Conservation (phyloP, 1,139 yeast genomes). For the Pneumocystis sp. region DNA sequence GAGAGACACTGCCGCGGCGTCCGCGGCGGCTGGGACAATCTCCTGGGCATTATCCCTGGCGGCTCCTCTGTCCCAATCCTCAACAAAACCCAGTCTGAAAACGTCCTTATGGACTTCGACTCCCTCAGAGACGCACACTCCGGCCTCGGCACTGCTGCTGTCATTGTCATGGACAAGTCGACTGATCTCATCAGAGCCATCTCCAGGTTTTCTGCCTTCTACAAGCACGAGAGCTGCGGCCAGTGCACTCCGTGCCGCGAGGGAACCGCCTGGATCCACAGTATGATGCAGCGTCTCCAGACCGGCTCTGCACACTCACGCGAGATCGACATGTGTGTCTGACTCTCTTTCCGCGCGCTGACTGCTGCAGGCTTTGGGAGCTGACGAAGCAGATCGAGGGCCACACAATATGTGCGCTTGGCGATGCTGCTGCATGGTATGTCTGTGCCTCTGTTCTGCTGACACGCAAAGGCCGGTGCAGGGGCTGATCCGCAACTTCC, state of each 20-base stretch:
- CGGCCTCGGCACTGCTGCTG: slow-evolving; percentile 85
- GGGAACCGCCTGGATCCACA: slow-evolving; percentile 74
- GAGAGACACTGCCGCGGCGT: slow-evolving; percentile 86
- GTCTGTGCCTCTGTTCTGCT: too few species aligned
- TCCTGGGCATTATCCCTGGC: slow-evolving; percentile 75
- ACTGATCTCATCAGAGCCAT: slow-evolving; percentile 74
- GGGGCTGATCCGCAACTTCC: slow-evolving; percentile 68
- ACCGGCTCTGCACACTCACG: slow-evolving; percentile 63
- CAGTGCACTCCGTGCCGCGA: slow-evolving; percentile 93
- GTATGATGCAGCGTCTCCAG: slow-evolving; percentile 69
- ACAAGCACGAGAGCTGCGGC: slow-evolving; percentile 85
- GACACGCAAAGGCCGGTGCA: slow-evolving; percentile 37
- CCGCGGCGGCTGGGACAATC: slow-evolving; percentile 82
- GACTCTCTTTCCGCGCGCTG: neutral
- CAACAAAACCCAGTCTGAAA: slow-evolving; percentile 51
- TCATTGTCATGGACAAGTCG: slow-evolving; percentile 73
- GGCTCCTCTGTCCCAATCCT: slow-evolving; percentile 76
- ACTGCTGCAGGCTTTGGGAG: slow-evolving; percentile 35
- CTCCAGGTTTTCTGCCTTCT: slow-evolving; percentile 66
- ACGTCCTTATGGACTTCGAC: slow-evolving; percentile 70
- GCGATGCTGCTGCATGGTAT: slow-evolving; percentile 92
- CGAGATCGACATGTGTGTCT: slow-evolving; percentile 51
- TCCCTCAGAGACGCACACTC: slow-evolving; percentile 72
- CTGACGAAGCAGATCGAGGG: slow-evolving; percentile 68
- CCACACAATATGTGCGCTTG: slow-evolving; percentile 79